Base-by-base conservation (phyloP, 179 eudicot species). In the Carnegiea gigantea region DNA sequence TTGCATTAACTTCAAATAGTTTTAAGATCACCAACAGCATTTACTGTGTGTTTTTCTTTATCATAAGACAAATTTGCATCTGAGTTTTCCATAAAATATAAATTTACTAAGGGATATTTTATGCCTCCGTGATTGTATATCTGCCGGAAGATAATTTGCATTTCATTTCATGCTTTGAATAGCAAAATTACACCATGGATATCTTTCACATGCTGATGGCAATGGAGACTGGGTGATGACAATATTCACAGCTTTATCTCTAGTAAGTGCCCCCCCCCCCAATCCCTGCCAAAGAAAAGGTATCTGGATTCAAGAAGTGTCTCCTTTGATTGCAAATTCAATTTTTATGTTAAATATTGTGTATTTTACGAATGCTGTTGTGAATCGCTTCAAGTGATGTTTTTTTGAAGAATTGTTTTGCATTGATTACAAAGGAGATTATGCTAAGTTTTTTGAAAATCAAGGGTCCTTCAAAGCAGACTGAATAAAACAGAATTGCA, bases 181-280 rank as follows among this genome's bases (percentile, higher is more conserved):
- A 95, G 99, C 99, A 33, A 95, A 89, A 88, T 79, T 95, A 84
- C 97, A 92, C 83, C 99, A 92, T 82, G 99, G 99, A 79, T 87
- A 92, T 85, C 92, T 96, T 54, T 65, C 96, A 21, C 88, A 92
- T 82, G 99, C 99, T 81, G 99, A 96, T 89, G 99, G 98, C 49
- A 96, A 96, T 73, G 99, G 98, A 85, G 99, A 96, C 86, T 96
- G 99, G 99, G 99, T 94, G 70, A 81, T 96, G 85, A 96, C 99
- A 33, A 92, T 96, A 86, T 94, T 92, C 80, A 78, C 96, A 53
- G 94, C 99, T 82, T 82, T 96, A 79, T 92, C 98, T 77, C 95
- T 94, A 81, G 99, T 96, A 89, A 94, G 98, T 86, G 15, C 72
- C 49, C 14, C 17, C 4, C 36, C 26, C 14, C 17, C 4, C 36